Conservation (phyloP, 2,329 filamentous ascomycete species). For the Pyrenophora graminea region DNA sequence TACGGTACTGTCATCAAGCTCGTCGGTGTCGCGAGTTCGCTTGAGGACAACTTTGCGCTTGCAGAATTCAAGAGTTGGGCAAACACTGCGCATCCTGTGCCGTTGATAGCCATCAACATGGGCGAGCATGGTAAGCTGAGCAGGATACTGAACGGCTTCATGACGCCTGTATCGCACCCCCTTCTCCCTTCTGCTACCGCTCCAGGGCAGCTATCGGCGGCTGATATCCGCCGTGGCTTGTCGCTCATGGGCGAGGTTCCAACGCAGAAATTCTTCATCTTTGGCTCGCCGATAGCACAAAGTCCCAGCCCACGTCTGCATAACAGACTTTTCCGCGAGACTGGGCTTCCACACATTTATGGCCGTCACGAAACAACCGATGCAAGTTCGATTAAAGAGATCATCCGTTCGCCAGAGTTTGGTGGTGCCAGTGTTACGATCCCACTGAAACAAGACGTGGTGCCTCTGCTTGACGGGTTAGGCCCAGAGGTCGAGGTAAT, state of each 20-base stretch:
- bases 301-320: constrained; percentile 89
- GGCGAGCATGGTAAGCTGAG: constrained; percentile 84
- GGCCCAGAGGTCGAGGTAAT: constrained; percentile 79
- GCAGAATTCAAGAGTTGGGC: constrained; percentile 80
- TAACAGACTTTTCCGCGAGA: constrained; percentile 77
- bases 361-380: constrained; percentile 72
- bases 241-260: constrained; percentile 79
- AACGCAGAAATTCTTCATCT: constrained; percentile 78
- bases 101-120: constrained; percentile 96
- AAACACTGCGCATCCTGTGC: constrained; percentile 72
- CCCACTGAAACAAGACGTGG: constrained; percentile 87
- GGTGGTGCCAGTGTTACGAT: constrained; percentile 96
- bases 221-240: constrained; percentile 80
- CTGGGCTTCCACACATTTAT: constrained; percentile 86
- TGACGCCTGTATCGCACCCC: constrained; percentile 93
- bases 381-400: constrained; percentile 60
- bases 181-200: constrained; percentile 90
- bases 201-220: constrained; percentile 87
- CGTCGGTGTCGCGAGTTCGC: constrained; percentile 74
- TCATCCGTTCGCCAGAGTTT: constrained; percentile 74
- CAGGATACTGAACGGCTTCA: constrained; percentile 85
- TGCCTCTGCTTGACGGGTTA: constrained; percentile 77
- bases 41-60: constrained; percentile 87
- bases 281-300: constrained; percentile 80
- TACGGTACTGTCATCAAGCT: constrained; percentile 95